phyloP scores from a whole-genome alignment of 164 flowering plant species.

The Hamamelis virginiana region DNA sequence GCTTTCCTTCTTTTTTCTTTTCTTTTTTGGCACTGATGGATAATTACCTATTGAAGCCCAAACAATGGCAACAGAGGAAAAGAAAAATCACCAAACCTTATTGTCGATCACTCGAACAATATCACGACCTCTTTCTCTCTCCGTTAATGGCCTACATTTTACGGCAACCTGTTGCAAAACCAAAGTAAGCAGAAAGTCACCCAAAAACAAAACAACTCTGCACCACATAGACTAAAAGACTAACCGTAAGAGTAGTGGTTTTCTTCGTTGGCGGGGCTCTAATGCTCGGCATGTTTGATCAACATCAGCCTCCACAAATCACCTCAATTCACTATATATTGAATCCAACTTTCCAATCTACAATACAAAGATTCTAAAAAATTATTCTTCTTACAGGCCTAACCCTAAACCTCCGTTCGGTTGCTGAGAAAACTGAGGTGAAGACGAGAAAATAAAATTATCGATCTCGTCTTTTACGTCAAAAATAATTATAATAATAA shows the following conservation, averaged over 20 bases:
- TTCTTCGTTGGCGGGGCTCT: constrained; percentile 70
- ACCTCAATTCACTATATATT: background rate
- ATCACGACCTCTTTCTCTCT: constrained; percentile 51
- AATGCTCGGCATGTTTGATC: constrained; percentile 65
- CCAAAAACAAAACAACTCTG: constrained; percentile 2
- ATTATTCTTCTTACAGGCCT: background rate
- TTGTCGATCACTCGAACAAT: constrained; percentile 65
- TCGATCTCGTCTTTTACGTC: background rate
- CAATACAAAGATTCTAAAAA: too few species aligned
- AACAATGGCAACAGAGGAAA: background rate
- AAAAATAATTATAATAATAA: too few species aligned
- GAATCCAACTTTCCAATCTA: too few species aligned
- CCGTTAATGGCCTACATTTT: constrained; percentile 73
- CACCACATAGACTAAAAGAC: constrained; percentile 15
- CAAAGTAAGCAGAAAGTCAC: background rate
- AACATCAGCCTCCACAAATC: constrained; percentile 20
- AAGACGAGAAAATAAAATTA: background rate
- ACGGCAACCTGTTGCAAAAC: constrained; percentile 62
- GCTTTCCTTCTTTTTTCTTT: too few species aligned
- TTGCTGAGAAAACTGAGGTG: background rate
- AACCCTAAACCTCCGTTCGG: background rate
- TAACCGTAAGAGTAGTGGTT: constrained; percentile 67
- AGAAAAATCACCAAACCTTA: constrained; percentile 41
- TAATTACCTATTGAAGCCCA: background rate
- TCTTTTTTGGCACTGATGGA: background rate